These are phyloP conservation scores for Venturiaceae sp. DNA, from an alignment of 2,329 filamentous ascomycete species.

Conservation along the genomic window DNA sequence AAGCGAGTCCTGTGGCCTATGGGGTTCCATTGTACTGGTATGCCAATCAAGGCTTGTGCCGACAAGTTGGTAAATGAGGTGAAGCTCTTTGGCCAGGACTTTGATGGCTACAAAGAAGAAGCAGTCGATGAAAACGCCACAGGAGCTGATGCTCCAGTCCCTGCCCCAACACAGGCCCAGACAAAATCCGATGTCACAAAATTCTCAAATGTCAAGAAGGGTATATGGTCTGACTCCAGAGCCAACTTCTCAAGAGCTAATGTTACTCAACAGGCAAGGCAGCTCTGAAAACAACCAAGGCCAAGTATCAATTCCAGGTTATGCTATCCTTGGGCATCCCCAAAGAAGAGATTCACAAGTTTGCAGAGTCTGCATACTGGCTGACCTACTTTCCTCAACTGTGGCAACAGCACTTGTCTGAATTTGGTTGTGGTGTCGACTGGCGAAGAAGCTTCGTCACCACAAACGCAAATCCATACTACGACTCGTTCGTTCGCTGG, in stretches of 20 bases:
- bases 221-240: slow-evolving; percentile 20
- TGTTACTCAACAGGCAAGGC: slow-evolving; percentile 51
- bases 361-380: slow-evolving; percentile 88
- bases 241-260: background rate
- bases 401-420: slow-evolving; percentile 68
- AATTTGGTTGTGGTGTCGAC: slow-evolving; percentile 79
- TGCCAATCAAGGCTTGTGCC: slow-evolving; percentile 95
- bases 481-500: slow-evolving; percentile 91
- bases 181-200: slow-evolving; percentile 78
- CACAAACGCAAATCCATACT: slow-evolving; percentile 94
- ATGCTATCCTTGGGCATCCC: slow-evolving; percentile 88
- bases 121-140: slow-evolving; percentile 37
- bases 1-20: slow-evolving; percentile 81
- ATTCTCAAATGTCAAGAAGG: slow-evolving; percentile 76
- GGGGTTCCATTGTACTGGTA: slow-evolving; percentile 92
- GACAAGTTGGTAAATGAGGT: slow-evolving; percentile 92
- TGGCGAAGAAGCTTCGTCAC: slow-evolving; percentile 92
- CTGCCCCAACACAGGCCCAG: slow-evolving; percentile 52
- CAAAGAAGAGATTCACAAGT: slow-evolving; percentile 80
- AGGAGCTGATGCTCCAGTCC: slow-evolving; percentile 38
- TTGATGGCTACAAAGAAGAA: slow-evolving; percentile 65
- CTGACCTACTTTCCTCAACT: slow-evolving; percentile 83
- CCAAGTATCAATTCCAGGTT: slow-evolving; percentile 94
- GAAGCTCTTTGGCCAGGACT: slow-evolving; percentile 77
- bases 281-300: slow-evolving; percentile 77